These are phyloP conservation scores for Gonapodya prolifera DNA, from an alignment of 192 early-diverging fungal species.

Conservation along the genomic window DNA sequence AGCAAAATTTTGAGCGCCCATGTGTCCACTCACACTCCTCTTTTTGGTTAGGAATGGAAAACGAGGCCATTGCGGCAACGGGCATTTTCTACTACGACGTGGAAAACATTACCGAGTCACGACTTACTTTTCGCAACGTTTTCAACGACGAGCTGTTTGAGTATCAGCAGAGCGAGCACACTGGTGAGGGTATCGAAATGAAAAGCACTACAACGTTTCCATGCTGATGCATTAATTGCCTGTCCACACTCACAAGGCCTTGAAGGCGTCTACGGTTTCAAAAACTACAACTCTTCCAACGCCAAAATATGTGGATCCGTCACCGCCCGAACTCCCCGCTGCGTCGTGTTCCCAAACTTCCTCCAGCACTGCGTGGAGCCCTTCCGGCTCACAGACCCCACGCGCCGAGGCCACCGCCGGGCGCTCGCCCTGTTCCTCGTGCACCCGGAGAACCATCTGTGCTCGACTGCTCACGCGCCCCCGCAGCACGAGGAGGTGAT, in stretches of 20 bases:
- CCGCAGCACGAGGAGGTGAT: constrained; percentile 32
- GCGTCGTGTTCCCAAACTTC: too few species aligned
- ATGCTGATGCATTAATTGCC: too few species aligned
- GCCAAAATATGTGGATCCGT: neutral
- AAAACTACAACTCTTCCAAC: neutral
- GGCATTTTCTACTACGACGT: constrained; percentile 61
- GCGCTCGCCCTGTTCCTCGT: constrained; percentile 60
- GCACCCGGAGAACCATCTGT: constrained; percentile 36
- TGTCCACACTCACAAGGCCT: too few species aligned
- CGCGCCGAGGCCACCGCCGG: constrained; percentile 48
- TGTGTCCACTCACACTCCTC: too few species aligned
- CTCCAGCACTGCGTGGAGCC: constrained; percentile 51
- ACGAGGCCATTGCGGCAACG: constrained; percentile 58
- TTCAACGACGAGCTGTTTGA: neutral
- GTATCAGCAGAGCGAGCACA: neutral
- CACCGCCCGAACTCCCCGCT: neutral
- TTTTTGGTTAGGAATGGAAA: too few species aligned
- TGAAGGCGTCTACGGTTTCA: neutral
- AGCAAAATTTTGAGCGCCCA: too few species aligned
- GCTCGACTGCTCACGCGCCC: constrained; percentile 43
- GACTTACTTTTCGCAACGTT: constrained; percentile 37
- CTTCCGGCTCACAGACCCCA: constrained; percentile 43
- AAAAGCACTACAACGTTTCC: too few species aligned
- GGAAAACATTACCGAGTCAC: constrained; percentile 52
- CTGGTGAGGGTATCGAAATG: too few species aligned